Base-by-base conservation (phyloP, 139 green algal species). In the Picocystis salinarum region DNA sequence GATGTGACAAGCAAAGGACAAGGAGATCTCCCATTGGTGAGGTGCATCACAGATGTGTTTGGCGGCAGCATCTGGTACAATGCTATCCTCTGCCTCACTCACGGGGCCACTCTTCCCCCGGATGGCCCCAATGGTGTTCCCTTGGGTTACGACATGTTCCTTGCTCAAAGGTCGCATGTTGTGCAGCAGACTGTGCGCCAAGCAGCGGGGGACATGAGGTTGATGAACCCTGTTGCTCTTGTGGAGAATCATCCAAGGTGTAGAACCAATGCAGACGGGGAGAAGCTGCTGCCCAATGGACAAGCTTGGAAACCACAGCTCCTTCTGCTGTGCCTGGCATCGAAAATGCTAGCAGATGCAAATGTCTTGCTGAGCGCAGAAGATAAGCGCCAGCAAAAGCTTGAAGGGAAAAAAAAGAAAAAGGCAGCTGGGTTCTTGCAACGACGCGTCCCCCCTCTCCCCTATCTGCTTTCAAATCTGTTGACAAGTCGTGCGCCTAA, bases 221-320 rank as follows among this genome's bases (percentile, higher is more conserved):
- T 89, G 23, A 66, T 82, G 52, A 84, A 80, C 58, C 77, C 77
- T 3, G 61, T 76, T 4, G 48, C 61, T 5, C 42, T 75, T 10
- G 77, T 61, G 30, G 77, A 89, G 54, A 85, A 75, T 56, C 63
- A 71, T 33, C 60, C 71, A 28, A 39, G 47, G 31, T 80, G 65
- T 44, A 67, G 67, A 5, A 64, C 40, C 12, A 75, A 74, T 44
- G 63, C 45, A 13, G 41, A 49, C 6, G 77, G 77, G 23, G 52
- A 85, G 28, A 45, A 54, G 6, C 40, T 83, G 33, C 66, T 89
- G 47, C 77, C 77, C 28, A 79, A 74, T 48, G 77, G 76, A 31
- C 40, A 50, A 33, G 41, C 66, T 25, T 89, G 77, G 77, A 57
- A 59, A 37, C 63, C 58, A 23, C 53, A 86, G 28, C 58, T 89